Conservation (phyloP, 495 filamentous ascomycete genomes). For the Tuber borchii region DNA sequence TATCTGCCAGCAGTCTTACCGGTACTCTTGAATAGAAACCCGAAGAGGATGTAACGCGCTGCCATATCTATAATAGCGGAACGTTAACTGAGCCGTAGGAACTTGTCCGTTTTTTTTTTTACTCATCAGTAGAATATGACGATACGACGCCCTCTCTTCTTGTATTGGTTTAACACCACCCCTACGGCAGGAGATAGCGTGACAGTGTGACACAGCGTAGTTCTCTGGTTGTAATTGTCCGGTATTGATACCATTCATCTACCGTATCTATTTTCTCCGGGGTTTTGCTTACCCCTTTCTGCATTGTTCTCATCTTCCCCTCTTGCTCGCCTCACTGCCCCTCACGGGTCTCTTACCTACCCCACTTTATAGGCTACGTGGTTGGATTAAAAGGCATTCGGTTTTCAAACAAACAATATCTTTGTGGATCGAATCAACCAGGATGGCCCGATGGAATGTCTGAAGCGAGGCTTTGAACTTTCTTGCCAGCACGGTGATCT, state of each 20-base stretch:
- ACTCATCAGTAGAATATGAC: too few relatives aligned
- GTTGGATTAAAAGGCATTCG: background rate
- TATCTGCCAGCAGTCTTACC: too few relatives aligned
- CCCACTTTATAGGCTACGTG: background rate
- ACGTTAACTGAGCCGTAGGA: background rate
- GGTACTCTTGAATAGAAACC: background rate
- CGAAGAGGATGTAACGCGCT: background rate
- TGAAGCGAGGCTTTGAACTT: background rate
- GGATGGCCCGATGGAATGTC: background rate
- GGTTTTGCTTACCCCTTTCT: too few relatives aligned
- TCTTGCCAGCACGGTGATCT: background rate
- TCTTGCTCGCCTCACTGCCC: background rate
- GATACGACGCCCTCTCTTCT: too few relatives aligned
- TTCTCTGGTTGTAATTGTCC: background rate
- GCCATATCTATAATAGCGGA: background rate
- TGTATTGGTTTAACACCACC: too few relatives aligned
- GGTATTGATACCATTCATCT: too few relatives aligned
- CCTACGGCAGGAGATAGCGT: too few relatives aligned
- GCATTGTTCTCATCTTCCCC: background rate
- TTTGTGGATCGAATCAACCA: background rate
- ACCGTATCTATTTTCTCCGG: background rate
- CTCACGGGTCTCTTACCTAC: background rate
- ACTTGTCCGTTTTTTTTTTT: background rate
- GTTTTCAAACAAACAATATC: background rate
- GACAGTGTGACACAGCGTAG: background rate